Base-by-base conservation (phyloP, 352 stramenopile genomes). In the Thalassiosira hispida region DNA sequence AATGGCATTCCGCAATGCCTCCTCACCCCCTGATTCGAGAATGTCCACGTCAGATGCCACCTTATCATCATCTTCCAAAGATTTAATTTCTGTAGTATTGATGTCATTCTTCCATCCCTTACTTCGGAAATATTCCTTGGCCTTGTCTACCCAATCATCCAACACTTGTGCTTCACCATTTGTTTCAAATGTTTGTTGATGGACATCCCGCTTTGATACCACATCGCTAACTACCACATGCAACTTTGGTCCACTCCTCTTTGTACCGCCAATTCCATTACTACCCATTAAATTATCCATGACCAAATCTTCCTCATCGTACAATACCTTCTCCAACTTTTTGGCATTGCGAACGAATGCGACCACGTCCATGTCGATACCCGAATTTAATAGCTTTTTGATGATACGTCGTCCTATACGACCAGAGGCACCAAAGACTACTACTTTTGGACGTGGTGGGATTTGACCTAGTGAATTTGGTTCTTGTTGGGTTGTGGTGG, bases 381-480 rank as follows among this genome's bases (percentile, higher is more conserved):
- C 40, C 9, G 57, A 64, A 14, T 31, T 22, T 14, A 92, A 12
- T 11, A 92, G 52, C 16, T 88, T 78, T 53, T 62, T 38, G 4
- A 92, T 29, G 0, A 92, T 79, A 0, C 80, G 42, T 40, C 84
- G 47, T 56, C 86, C 86, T 42, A 90, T 79, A 52, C 68, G 55
- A 16, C 81, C 78, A 0, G 84, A 78, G 14, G 86, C 84, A 1
- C 86, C 86, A 9, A 91, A 76, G 0, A 92, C 77, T 12, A 91
- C 84, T 65, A 92, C 83, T 49, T 90, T 92, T 8, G 79, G 81
- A 22, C 64, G 44, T 18, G 65, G 35, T 23, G 53, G 38, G 3
- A 49, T 61, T 59, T 61, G n/a, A 12, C n/a, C 38, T 8, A 23
- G 0, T 5, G 14, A 14, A 0, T 16, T 44, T 1, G 25, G 22